Evolutionary conservation across 169 alveolate species (phyloP), one percentile per base, ranked within the genome.

Genomic region (Plasmodium chabaudi): DNA sequence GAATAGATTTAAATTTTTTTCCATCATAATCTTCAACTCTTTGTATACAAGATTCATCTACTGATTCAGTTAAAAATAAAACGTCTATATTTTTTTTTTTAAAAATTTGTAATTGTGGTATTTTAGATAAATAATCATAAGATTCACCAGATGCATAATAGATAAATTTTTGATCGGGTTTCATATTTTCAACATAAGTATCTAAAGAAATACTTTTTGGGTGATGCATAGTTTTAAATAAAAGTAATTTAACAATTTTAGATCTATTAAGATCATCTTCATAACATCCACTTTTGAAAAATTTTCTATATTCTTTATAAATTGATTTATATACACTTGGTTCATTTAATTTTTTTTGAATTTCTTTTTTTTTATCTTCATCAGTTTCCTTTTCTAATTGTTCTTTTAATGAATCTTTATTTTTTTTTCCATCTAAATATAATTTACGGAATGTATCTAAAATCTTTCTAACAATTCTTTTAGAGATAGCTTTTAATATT

Each of bases 391-490:
- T 93, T 47, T 94, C 96, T 39, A 94, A 93, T 72, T 95, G 95
- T 64, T 90, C 95, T 75, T 84, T 74, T 63, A 94, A 93, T 17
- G 74, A 71, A 60, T 97, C 97, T 75, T 95, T 94, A 46, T 88
- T 89, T 73, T 96, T 95, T 27, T 95, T 94, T 53, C 95, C 95
- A 49, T 96, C 98, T 72, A 93, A 96, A 79, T 98, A 96, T 72
- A 98, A 92, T 77, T 96, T 95, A 64, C 96, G 96, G 82, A 99
- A 91, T 93, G 98, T 95, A 67, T 98, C 99, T 69, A 99, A 93
- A 19, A 98, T 97, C 87, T 99, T 98, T 68, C 99, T 95, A 6
- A 98, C 99, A 15, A 99, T 94, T 96, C 98, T 98, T 95, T 98
- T 99, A 87, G 97, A 94, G 70, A 98, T 96, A 55, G 97, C 97